Percentiles rank a stretch among this genome's conserved stretches.
phyloP scores from a whole-genome alignment of 257 asterid species.

The Solanum chilense region DNA sequence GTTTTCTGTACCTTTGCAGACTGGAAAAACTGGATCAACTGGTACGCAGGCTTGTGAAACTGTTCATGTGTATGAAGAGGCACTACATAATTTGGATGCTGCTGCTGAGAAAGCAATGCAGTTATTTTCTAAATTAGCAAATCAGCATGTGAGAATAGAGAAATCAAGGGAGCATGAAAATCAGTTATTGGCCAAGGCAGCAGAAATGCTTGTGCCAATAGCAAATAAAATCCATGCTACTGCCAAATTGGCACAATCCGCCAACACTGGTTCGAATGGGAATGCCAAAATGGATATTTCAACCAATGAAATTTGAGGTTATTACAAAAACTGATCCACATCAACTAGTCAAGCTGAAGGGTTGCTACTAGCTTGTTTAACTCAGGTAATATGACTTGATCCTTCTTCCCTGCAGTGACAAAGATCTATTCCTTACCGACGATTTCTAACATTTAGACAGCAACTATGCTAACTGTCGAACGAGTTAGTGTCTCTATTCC shows the following conservation, averaged over 20 bases:
- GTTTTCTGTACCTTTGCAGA: background rate
- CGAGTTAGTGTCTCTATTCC: background rate
- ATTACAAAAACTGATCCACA: background rate
- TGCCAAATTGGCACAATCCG: conserved; percentile 21
- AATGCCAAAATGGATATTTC: background rate
- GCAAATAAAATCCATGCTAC: conserved; percentile 32
- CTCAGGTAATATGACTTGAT: background rate
- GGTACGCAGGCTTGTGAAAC: background rate
- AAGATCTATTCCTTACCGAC: background rate
- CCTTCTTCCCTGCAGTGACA: background rate
- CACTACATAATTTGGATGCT: conserved; percentile 33
- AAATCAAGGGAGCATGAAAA: conserved; percentile 4
- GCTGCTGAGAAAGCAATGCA: conserved; percentile 43
- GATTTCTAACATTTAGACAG: background rate
- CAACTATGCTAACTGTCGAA: background rate
- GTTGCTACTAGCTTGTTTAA: background rate
- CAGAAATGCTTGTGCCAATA: conserved; percentile 21
- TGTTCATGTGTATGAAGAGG: conserved; percentile 27
- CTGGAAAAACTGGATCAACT: background rate
- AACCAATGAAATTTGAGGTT: background rate
- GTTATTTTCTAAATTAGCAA: conserved; percentile 26
- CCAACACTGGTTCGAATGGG: conserved; percentile 4
- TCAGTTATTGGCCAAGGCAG: conserved; percentile 20
- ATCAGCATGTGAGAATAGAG: conserved; percentile 8
- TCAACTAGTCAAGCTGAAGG: background rate